phyloP scores from a whole-genome alignment of 768 basidiomycete species.

The Psilocybe subaeruginosa region DNA sequence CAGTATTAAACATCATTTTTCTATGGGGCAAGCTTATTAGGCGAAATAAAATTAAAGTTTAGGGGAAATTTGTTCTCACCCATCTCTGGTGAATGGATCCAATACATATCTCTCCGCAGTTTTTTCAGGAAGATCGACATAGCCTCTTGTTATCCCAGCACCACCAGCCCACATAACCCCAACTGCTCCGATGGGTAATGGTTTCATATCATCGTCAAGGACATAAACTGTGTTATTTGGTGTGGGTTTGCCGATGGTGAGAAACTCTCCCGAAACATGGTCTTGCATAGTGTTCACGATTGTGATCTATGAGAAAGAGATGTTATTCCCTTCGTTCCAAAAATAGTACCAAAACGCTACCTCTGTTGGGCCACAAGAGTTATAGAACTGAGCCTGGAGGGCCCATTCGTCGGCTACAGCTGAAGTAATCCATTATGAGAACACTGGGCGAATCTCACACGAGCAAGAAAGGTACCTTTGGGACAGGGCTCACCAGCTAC shows the following conservation, averaged over 20 bases:
- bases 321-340: not conserved
- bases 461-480: conserved; percentile 36
- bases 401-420: conserved; percentile 50
- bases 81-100: conserved; percentile 54
- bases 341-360: conserved; percentile 26
- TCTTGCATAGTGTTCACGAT: conserved; percentile 61
- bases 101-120: conserved; percentile 50
- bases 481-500: conserved; percentile 63
- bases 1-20: conserved; percentile 66
- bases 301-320: conserved; percentile 39
- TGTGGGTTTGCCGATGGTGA: conserved; percentile 55
- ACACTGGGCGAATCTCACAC: not conserved
- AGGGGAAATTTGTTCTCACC: conserved; percentile 33
- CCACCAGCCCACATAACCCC: conserved; percentile 68
- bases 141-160: conserved; percentile 56
- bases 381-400: conserved; percentile 44
- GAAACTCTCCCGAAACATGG: conserved; percentile 39
- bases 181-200: conserved; percentile 38
- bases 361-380: conserved; percentile 62
- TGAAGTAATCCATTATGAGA: conserved; percentile 6
- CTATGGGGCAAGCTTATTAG: conserved; percentile 15
- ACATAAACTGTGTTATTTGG: conserved; percentile 54
- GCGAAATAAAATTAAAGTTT: not conserved
- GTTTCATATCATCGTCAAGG: conserved; percentile 39
- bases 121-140: conserved; percentile 57